Evolutionary conservation across 192 early-diverging fungal genomes (phyloP), one percentile per base, ranked within the genome.

Genomic region (Lunasporangiospora selenospora): DNA sequence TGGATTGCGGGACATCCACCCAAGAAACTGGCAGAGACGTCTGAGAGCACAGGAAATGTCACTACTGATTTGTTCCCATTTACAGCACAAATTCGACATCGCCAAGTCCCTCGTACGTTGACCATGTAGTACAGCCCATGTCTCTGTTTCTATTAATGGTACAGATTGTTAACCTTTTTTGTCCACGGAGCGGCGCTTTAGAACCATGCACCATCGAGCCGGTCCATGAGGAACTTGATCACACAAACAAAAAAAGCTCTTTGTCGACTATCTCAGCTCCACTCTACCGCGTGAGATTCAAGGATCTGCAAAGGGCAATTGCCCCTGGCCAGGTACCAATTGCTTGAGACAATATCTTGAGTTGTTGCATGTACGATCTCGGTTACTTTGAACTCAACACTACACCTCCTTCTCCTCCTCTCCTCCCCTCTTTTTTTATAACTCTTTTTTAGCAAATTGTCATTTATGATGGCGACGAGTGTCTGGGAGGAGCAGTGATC

Each of bases 401-500:
- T n/a, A n/a, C n/a, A n/a, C n/a, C n/a, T n/a, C n/a, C n/a, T n/a
- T n/a, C n/a, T n/a, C n/a, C 21, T 21, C 34, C n/a, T 21, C 19
- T 34, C 6, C 21, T 27, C 0, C 38, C 21, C 23, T n/a, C 15
- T 31, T 29, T 57, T 23, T 10, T 36, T 36, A 6, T 33, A 18
- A 18, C 11, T n/a, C n/a, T n/a, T n/a, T n/a, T 34, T n/a, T 48
- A 84, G 64, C 81, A 82, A 65, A 42, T 85, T 42, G 81, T 80
- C 1, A 42, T 90, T 6, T 93, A 91, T 59, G 62, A 78, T 15
- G 78, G 80, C 21, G 85, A 87, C 27, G 55, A 73, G 13, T 91
- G 89, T 46, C 70, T 90, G 2, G 89, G 91, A n/a, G 88, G 86
- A 13, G 89, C 82, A 1, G 75, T 76, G 30, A 83, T 87, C 19